Base-by-base conservation (phyloP, 768 basidiomycete species). In the Collybia sp. region DNA sequence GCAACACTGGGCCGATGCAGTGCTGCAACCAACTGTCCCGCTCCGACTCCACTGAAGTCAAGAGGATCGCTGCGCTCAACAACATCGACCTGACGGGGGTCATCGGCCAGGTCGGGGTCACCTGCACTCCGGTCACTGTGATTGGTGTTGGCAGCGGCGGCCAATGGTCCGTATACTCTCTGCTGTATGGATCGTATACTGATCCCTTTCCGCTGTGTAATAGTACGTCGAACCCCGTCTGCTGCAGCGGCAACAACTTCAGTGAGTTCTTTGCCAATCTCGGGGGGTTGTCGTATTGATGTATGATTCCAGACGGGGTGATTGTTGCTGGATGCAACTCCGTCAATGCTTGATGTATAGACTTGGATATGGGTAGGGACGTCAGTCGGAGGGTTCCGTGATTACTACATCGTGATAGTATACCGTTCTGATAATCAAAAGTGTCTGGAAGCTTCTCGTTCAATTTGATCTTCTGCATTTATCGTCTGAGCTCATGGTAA, bases 1-100 rank as follows among this genome's bases (percentile, higher is more conserved):
- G 63, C 60, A 60, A 59, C 56, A 63, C 61, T 30, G 63, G 61
- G 16, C 11, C 53, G 17, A 34, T 58, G 30, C 57, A 62, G 33
- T 64, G 63, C 56, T 64, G 63, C n/a, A n/a, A n/a, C n/a, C n/a
- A n/a, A n/a, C n/a, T n/a, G n/a, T n/a, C n/a, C n/a, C n/a, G n/a
- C n/a, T n/a, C n/a, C 58, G 53, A 64, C 51, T 19, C 40, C 17
- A 47, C 52, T 12, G 4, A 25, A 8, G 25, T 8, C 4, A 9
- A n/a, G 44, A 17, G 49, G 37, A n/a, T 42, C 40, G 12, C 5
- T 31, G 15, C 8, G 19, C 12, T 37, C 2, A 12, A 35, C 15
- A 46, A 61, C 13, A 16, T 53, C 9, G 53, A 45, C 41, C 39
- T 49, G 40, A 42, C 40, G 1, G 11, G 35, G 1, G 17, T 60